Conservation (phyloP, 495 filamentous ascomycete species). For the Collariella sp. region DNA sequence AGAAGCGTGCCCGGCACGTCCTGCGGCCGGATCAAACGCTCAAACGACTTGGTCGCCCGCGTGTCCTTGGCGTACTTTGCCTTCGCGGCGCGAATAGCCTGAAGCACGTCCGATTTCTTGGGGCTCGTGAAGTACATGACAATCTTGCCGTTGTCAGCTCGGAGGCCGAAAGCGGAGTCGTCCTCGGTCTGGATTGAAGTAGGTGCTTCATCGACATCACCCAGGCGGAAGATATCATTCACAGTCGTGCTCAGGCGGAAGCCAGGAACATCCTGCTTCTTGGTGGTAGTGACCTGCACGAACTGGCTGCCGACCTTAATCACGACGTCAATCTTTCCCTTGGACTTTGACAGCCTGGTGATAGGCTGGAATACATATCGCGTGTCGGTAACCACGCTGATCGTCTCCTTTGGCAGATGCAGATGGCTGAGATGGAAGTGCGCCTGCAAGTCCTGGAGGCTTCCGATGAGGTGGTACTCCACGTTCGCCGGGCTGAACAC, state of each 20-base stretch:
- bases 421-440: conserved; percentile 57
- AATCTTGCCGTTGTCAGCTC: conserved; percentile 58
- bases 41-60: conserved; percentile 46
- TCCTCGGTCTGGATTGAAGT: conserved; percentile 54
- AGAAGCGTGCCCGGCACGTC: conserved; percentile 59
- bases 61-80: conserved; percentile 52
- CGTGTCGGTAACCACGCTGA: conserved; percentile 54
- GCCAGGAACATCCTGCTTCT: conserved; percentile 56
- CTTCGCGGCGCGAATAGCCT: conserved; percentile 51
- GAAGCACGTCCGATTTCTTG: conserved; percentile 50
- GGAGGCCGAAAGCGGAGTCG: conserved; percentile 57
- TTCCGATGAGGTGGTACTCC: conserved; percentile 53
- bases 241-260: conserved; percentile 50
- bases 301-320: conserved; percentile 58
- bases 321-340: conserved; percentile 55
- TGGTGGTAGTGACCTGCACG: conserved; percentile 58
- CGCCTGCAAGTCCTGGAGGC: conserved; percentile 50
- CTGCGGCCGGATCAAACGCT: conserved; percentile 54
- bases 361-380: conserved; percentile 57
- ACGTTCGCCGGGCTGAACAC: conserved; percentile 52
- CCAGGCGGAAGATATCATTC: conserved; percentile 58
- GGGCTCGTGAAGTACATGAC: conserved; percentile 59
- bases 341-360: conserved; percentile 53
- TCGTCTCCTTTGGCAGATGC: conserved; percentile 58
- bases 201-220: conserved; percentile 54